Base-by-base conservation (phyloP, 345 rosid genomes). In the Salix purpurea region DNA sequence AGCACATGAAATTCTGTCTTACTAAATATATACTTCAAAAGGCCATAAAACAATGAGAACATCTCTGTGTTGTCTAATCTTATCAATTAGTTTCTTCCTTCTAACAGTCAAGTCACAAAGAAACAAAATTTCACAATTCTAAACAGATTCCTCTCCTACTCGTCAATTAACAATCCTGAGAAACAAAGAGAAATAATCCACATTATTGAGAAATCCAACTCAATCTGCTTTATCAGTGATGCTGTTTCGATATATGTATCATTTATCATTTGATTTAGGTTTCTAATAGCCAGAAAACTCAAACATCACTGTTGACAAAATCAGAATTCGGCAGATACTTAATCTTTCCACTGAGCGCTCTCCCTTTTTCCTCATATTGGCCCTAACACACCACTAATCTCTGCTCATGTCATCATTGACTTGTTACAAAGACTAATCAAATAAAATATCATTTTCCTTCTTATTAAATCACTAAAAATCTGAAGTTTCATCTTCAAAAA, bases 1-100 rank as follows among this genome's bases (percentile, higher is more conserved):
- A 96, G 98, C 13, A 96, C 94, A 84, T 88, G 96, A 78, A 92
- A 92, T 84, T 94, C 97, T 16, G 94, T 90, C 90, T 91, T 92
- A 74, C 91, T 96, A 70, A 94, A 92, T 65, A 96, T 42, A 83
- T 94, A 85, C 84, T 84, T 89, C 94, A 92, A 96, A 23, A 96
- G 85, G 76, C 99, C 99, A 86, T 92, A 90, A 84, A 96, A 92
- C 70, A 96, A 86, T 11, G 99, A 96, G 89, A 96, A 96, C 99
- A 96, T 96, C 71, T 78, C 97, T 85, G 73, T 82, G 71, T 65
- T 72, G 58, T 79, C 73, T 75, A 16, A 66, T 11, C 39, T 76
- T 72, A 7, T 66, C 76, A 52, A 69, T 26, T 65, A 30, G 71
- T 24, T 18, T 42, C 24, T 58, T 72, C 81, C 74, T 78, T 76